Conservation (phyloP, 2,329 filamentous ascomycete species). For the Neophaeococcomyces aloes region DNA sequence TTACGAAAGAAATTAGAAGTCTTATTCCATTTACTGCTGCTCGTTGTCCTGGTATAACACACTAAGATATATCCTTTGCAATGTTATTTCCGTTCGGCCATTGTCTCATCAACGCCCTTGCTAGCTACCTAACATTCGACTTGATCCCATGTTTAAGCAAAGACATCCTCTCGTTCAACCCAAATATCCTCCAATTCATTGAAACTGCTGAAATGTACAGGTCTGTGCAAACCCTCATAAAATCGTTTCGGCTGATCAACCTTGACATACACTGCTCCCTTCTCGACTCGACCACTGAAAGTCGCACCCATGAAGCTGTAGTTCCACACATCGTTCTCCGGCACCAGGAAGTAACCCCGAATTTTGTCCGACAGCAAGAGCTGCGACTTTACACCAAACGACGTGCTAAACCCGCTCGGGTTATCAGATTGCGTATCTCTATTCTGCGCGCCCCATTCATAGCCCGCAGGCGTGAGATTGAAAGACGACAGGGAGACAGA, state of each 20-base stretch:
- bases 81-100: too few species aligned
- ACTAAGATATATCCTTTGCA: too few species aligned
- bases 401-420: constrained; percentile 82
- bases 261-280: constrained; percentile 83
- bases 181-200: constrained; percentile 94
- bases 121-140: too few species aligned
- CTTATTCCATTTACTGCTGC: too few species aligned
- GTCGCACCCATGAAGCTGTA: constrained; percentile 94
- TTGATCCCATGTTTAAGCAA: constrained; percentile 74
- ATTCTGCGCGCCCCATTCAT: constrained; percentile 96
- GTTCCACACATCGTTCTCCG: constrained; percentile 85
- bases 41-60: too few species aligned
- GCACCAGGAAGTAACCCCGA: constrained; percentile 90
- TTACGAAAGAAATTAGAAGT: too few species aligned
- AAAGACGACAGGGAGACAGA: constrained; percentile 91
- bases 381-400: constrained; percentile 92
- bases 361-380: constrained; percentile 86
- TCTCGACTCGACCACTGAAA: constrained; percentile 70
- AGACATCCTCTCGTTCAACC: constrained; percentile 86
- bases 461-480: constrained; percentile 81
- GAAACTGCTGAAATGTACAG: constrained; percentile 94
- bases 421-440: constrained; percentile 86
- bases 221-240: constrained; percentile 85
- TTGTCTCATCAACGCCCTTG: too few species aligned
- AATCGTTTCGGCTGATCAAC: constrained; percentile 80